A percentile compares a stretch with the other conserved stretches of the same genome.
These are phyloP conservation scores for Solanum hybrid DNA, from an alignment of 305 asterid genomes.

Conservation along the genomic window DNA sequence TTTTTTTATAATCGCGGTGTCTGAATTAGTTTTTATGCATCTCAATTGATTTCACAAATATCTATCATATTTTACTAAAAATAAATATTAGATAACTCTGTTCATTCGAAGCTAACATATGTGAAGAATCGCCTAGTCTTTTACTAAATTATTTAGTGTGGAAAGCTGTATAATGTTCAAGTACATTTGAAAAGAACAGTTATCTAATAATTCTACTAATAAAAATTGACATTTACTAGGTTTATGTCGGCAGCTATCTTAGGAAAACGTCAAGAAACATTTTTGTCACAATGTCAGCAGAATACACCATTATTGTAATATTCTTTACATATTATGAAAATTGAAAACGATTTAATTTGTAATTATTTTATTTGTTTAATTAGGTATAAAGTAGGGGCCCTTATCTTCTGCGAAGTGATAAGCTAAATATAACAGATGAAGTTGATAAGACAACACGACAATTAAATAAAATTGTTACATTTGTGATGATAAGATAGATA, in stretches of 20 bases:
- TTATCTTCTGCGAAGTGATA: not conserved
- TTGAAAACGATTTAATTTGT: not conserved
- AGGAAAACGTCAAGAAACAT: not conserved
- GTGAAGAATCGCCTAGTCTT: accelerated
- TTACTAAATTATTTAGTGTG: no score
- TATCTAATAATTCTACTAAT: no score
- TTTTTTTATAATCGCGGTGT: accelerated
- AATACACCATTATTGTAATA: not conserved
- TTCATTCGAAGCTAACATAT: not conserved
- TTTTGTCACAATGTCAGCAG: not conserved
- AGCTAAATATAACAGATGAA: not conserved
- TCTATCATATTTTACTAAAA: no score
- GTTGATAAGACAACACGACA: not conserved
- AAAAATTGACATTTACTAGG: not conserved
- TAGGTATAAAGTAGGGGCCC: not conserved
- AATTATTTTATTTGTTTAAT: not conserved
- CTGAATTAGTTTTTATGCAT: accelerated
- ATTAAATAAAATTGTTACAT: not conserved
- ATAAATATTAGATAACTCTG: accelerated
- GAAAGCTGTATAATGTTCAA: not conserved
- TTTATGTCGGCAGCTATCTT: not conserved
- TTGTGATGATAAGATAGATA: not conserved
- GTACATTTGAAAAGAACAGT: not conserved
- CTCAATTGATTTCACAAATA: no score
- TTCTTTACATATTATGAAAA: not conserved